Base-by-base conservation (phyloP, 805 yeast species). In the Suhomyces emberorum region DNA sequence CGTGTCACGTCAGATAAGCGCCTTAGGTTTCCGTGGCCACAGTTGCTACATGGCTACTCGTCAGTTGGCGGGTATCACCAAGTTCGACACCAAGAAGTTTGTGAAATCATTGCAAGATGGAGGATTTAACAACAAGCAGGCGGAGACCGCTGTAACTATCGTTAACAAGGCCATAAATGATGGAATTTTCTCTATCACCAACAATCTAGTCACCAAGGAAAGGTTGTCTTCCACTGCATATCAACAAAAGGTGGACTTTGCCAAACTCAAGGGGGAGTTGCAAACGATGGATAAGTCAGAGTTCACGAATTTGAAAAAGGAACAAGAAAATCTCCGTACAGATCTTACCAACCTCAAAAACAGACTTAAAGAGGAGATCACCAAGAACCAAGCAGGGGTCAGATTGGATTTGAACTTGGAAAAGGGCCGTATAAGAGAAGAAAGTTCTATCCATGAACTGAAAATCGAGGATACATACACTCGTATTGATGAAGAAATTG, bases 231-330 rank as follows among this genome's bases (percentile, higher is more conserved):
- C 88, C 47, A 76, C 88, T 54, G 83, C 96, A 3, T 93, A 93
- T 59, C 96, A 91, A 57, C 98, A 93, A 52, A 87, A 91, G 50
- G 97, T 93, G 21, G 98, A 93, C 55, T 91, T 93, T 70, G 93
- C 96, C 25, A 91, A 91, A 55, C 73, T 93, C 42, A 83, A 89
- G 54, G 95, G 96, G 21, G 98, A 91, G 57, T 71, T 93, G 28
- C 89, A 88, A 50, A 80, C 88, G 33, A 77, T 87, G 60, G 98
- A 93, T 63, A 79, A 81, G 54, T 75, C 88, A 18, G 98, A 93
- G 52, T 84, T 86, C 53, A 81, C 84, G 40, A 77, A 79, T 34
- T 73, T 91, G 42, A 81, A 83, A 51, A 85, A 83, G 52, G 97
- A 93, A 55, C 91, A 86, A 54, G 98, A 91, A 50, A 72, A 88